Conservation (phyloP, 345 rosid species). For the Barbarea vulgaris region DNA sequence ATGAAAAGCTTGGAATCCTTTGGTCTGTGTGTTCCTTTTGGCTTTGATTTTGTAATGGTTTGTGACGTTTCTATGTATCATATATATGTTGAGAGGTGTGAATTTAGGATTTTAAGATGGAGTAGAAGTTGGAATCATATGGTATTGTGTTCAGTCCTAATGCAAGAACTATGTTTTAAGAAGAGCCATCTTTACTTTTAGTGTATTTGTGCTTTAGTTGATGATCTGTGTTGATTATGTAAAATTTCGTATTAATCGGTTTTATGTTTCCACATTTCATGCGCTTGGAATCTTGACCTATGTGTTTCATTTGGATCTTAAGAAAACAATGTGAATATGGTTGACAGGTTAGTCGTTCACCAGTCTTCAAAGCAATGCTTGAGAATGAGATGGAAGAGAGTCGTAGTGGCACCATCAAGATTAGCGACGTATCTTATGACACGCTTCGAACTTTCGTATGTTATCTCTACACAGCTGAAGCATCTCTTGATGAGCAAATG, state of each 20-base stretch:
- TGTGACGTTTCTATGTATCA: background rate
- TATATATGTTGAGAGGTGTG: background rate
- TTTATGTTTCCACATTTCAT: background rate
- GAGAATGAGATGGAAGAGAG: constrained; percentile 90
- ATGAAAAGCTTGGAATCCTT: constrained; percentile 4
- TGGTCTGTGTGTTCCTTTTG: constrained; percentile 2
- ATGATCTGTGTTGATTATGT: background rate
- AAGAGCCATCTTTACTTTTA: background rate
- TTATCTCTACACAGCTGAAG: constrained; percentile 82
- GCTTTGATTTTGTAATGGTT: constrained; percentile 1
- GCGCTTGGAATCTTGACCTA: background rate
- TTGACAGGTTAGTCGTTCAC: constrained; percentile 71
- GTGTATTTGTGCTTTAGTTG: background rate
- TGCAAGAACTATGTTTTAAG: background rate
- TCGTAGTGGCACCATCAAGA: constrained; percentile 78
- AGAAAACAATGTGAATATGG: too few species aligned
- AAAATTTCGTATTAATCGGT: background rate
- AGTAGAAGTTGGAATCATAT: background rate
- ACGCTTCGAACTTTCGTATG: constrained; percentile 65
- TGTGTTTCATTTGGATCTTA: background rate
- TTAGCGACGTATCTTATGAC: constrained; percentile 65
- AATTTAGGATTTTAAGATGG: background rate
- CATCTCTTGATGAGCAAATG: constrained; percentile 74
- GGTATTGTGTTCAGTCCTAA: background rate
- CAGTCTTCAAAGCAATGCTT: constrained; percentile 87